These are phyloP conservation scores for Ustilago lituana DNA, from an alignment of 1,284 basidiomycete genomes.

Conservation along the genomic window DNA sequence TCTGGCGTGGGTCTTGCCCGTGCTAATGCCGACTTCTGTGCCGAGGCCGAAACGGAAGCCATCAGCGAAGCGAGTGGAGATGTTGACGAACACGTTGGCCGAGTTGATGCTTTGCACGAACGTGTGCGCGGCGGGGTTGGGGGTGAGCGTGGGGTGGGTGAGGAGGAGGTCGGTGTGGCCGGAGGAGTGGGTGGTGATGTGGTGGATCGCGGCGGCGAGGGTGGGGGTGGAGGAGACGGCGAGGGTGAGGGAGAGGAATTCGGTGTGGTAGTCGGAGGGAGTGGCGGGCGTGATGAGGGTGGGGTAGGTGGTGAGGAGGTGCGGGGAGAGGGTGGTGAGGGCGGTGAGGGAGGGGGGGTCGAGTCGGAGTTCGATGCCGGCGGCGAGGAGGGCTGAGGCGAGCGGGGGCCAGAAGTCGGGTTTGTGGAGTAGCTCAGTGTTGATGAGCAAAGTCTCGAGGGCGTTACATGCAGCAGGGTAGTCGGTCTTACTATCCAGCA, in stretches of 20 bases:
- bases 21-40: constrained; percentile 97
- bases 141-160: constrained; percentile 14
- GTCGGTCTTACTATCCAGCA: constrained; percentile 92
- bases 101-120: constrained; percentile 91
- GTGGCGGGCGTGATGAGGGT: constrained; percentile 45
- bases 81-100: constrained; percentile 93
- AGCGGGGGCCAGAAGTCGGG: constrained; percentile 78
- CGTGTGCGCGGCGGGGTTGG: constrained; percentile 71
- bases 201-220: constrained; percentile 78
- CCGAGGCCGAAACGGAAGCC: constrained; percentile 97
- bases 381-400: constrained; percentile 76
- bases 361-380: constrained; percentile 81
- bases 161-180: constrained; percentile 96
- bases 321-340: neutral
- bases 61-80: constrained; percentile 93
- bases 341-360: constrained; percentile 70
- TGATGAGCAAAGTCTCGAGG: constrained; percentile 87
- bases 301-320: constrained; percentile 52
- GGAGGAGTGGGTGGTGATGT: constrained; percentile 91
- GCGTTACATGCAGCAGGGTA: constrained; percentile 98
- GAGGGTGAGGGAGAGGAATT: constrained; percentile 73
- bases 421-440: constrained; percentile 70
- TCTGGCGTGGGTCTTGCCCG: constrained; percentile 93
- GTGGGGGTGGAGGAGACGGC: constrained; percentile 81
- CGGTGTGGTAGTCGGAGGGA: constrained; percentile 79